Evolutionary conservation across 768 basidiomycete genomes (phyloP).

Genomic region (Russula emetica): DNA sequence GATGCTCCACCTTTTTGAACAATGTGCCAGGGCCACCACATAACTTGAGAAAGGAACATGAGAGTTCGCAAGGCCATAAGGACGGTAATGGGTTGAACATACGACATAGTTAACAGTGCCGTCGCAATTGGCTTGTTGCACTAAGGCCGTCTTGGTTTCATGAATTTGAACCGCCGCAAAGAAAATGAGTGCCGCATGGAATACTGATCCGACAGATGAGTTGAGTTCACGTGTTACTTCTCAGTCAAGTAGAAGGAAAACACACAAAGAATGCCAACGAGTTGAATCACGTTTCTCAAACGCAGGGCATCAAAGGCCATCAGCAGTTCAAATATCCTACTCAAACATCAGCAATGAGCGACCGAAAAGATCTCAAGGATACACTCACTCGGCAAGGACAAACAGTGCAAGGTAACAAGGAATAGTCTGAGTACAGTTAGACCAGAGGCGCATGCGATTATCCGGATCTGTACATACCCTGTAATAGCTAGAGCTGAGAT

Average conservation of each 20-base stretch:
- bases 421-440: constrained; percentile 49
- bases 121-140: constrained; percentile 38
- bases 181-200: constrained; percentile 70
- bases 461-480: constrained; percentile 41
- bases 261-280: constrained; percentile 67
- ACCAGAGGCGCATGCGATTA: neutral
- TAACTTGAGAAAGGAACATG: constrained; percentile 35
- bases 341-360: constrained; percentile 11
- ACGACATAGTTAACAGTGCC: constrained; percentile 39
- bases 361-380: neutral
- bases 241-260: constrained; percentile 2
- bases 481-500: constrained; percentile 43
- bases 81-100: constrained; percentile 29
- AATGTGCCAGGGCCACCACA: constrained; percentile 51
- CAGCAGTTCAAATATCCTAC: constrained; percentile 70
- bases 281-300: constrained; percentile 71
- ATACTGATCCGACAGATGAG: constrained; percentile 42
- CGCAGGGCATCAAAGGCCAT: constrained; percentile 84
- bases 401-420: constrained; percentile 85
- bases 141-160: constrained; percentile 64
- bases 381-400: constrained; percentile 68
- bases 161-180: constrained; percentile 73
- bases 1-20: constrained; percentile 55
- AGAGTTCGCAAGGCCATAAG: neutral
- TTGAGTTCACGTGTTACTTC: constrained; percentile 1